phyloP scores from a whole-genome alignment of 306 rosid species.

The Lathyrus tuberosus region DNA sequence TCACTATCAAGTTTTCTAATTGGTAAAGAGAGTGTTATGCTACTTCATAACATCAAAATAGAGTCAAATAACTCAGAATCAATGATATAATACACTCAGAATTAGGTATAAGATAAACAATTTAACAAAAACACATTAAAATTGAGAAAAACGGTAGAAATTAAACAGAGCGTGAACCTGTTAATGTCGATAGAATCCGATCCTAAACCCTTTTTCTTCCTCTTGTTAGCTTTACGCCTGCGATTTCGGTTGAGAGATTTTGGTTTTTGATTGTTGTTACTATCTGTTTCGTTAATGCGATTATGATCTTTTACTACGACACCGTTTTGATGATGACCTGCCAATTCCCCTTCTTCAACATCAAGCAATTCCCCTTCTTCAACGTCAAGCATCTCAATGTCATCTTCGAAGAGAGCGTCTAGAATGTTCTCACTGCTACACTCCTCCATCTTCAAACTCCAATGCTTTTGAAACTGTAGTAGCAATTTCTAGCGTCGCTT shows the following conservation, averaged over 20 bases:
- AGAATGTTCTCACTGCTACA: constrained; percentile 67
- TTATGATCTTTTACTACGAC: constrained; percentile 28
- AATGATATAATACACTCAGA: background rate
- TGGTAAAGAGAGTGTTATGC: background rate
- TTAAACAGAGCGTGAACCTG: constrained; percentile 50
- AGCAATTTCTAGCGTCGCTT: background rate
- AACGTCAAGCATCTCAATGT: constrained; percentile 84
- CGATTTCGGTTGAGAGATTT: constrained; percentile 45
- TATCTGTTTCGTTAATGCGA: constrained; percentile 13
- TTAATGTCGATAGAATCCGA: constrained; percentile 50
- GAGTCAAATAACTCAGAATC: background rate
- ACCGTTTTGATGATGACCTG: constrained; percentile 47
- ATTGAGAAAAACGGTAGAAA: background rate
- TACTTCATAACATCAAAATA: background rate
- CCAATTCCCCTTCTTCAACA: constrained; percentile 83
- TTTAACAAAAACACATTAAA: background rate
- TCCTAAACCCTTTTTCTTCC: constrained; percentile 46
- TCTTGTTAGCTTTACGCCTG: constrained; percentile 58
- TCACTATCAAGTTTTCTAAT: background rate
- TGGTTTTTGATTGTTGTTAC: background rate
- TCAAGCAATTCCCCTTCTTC: constrained; percentile 54
- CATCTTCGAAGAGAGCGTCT: constrained; percentile 63
- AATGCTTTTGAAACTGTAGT: background rate
- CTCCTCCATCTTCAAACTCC: constrained; percentile 26
- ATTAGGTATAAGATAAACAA: constrained; percentile 1